Conservation (phyloP, 768 basidiomycete species). For the Tricholoma bakamatsutake region DNA sequence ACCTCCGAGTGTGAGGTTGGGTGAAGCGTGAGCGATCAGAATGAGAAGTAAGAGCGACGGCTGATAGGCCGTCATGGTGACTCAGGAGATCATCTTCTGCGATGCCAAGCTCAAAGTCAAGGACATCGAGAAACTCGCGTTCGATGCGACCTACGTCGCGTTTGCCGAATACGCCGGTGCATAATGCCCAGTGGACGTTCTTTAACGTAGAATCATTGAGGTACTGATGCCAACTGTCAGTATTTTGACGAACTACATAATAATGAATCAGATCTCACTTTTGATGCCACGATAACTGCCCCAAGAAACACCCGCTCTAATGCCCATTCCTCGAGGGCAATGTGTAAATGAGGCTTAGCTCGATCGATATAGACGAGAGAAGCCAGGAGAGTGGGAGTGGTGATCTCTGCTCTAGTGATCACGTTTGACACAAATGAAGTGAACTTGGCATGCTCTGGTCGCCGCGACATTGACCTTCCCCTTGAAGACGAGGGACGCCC, state of each 20-base stretch:
- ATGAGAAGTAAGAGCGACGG: conserved; percentile 17
- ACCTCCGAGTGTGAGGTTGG: conserved; percentile 11
- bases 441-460: conserved; percentile 52
- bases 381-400: conserved; percentile 61
- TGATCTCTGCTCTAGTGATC: conserved; percentile 67
- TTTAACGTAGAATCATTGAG: conserved; percentile 86
- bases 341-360: conserved; percentile 73
- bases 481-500: conserved; percentile 52
- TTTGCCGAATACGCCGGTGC: conserved; percentile 77
- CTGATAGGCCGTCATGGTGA: conserved; percentile 37
- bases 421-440: conserved; percentile 62
- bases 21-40: conserved; percentile 19
- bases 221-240: conserved; percentile 40
- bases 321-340: conserved; percentile 81
- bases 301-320: conserved; percentile 89
- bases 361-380: conserved; percentile 74
- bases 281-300: conserved; percentile 82
- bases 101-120: conserved; percentile 68
- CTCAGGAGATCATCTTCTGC: conserved; percentile 58
- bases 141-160: conserved; percentile 78
- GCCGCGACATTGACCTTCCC: conserved; percentile 41
- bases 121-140: conserved; percentile 75
- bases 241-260: conserved; percentile 8
- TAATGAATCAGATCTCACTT: conserved; percentile 36
- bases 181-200: conserved; percentile 88